phyloP scores from a whole-genome alignment of 192 early-diverging fungal species.

The Endogone sp. region DNA sequence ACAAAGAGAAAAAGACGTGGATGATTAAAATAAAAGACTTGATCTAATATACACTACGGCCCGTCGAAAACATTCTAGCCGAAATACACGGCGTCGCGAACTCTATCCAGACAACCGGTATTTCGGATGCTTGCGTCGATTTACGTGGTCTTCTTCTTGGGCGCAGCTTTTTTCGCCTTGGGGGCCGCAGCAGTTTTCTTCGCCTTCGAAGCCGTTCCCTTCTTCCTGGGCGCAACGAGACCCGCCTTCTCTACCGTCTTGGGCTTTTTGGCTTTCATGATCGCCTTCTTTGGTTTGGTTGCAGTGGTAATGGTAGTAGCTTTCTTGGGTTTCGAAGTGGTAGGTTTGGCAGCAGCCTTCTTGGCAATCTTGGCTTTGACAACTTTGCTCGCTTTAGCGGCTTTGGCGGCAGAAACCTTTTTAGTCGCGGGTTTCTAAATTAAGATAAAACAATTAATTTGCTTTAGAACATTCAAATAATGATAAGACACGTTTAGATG shows the following conservation, averaged over 20 bases:
- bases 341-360: conserved; percentile 39
- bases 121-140: not conserved
- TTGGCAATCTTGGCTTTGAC: conserved; percentile 41
- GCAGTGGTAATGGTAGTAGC: conserved; percentile 19
- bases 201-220: conserved; percentile 30
- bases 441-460: too few species aligned
- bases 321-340: conserved; percentile 44
- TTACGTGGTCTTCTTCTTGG: conserved; percentile 39
- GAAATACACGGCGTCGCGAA: too few species aligned
- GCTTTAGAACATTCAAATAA: too few species aligned
- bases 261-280: conserved; percentile 17
- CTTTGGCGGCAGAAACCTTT: conserved; percentile 31
- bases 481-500: too few species aligned
- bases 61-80: too few species aligned
- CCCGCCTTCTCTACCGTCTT: conserved; percentile 33
- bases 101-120: not conserved
- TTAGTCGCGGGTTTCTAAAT: conserved; percentile 31
- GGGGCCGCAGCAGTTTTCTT: conserved; percentile 29
- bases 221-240: conserved; percentile 28
- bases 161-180: conserved; percentile 18
- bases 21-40: too few species aligned
- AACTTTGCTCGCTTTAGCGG: conserved; percentile 23
- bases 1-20: too few species aligned
- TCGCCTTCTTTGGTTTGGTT: not conserved
- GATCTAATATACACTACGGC: too few species aligned